Percentiles rank a stretch among this genome's conserved stretches.
These are phyloP conservation scores for Venturia oleaginea DNA, from an alignment of 2,329 filamentous ascomycete species.

Conservation along the genomic window DNA sequence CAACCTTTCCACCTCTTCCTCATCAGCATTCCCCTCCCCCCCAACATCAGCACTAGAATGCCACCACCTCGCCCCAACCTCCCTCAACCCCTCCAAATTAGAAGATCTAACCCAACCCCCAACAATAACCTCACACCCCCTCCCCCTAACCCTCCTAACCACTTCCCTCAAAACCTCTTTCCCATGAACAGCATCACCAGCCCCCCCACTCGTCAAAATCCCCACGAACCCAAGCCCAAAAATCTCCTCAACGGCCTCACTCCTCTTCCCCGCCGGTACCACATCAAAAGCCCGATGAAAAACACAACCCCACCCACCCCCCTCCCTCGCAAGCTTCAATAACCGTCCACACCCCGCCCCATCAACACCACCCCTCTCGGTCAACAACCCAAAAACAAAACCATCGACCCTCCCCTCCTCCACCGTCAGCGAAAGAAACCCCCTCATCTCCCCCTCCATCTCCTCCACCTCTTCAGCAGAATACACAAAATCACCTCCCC, in stretches of 20 bases:
- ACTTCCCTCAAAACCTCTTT: constrained; percentile 25
- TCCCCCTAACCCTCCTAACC: background rate
- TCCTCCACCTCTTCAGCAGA: constrained; percentile 28
- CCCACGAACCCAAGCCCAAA: constrained; percentile 35
- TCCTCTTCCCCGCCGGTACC: background rate
- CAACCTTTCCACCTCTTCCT: constrained; percentile 16
- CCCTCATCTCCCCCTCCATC: background rate
- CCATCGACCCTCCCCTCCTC: background rate
- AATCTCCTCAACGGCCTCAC: constrained; percentile 28
- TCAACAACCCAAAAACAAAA: constrained; percentile 11
- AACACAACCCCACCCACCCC: background rate
- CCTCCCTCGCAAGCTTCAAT: background rate
- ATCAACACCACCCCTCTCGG: background rate
- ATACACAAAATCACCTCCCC: constrained; percentile 39
- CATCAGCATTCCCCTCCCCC: constrained; percentile 25
- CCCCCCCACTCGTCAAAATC: constrained; percentile 42
- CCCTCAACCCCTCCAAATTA: constrained; percentile 32
- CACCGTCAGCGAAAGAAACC: background rate
- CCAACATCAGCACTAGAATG: constrained; percentile 37
- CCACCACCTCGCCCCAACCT: constrained; percentile 27
- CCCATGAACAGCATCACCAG: constrained; percentile 27
- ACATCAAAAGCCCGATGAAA: constrained; percentile 12
- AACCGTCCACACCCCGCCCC: background rate
- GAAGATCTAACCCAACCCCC: constrained; percentile 42
- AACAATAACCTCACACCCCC: constrained; percentile 35